Evolutionary conservation across 2,329 filamentous ascomycete genomes (phyloP).

Genomic region (Blastomyces silverae): DNA sequence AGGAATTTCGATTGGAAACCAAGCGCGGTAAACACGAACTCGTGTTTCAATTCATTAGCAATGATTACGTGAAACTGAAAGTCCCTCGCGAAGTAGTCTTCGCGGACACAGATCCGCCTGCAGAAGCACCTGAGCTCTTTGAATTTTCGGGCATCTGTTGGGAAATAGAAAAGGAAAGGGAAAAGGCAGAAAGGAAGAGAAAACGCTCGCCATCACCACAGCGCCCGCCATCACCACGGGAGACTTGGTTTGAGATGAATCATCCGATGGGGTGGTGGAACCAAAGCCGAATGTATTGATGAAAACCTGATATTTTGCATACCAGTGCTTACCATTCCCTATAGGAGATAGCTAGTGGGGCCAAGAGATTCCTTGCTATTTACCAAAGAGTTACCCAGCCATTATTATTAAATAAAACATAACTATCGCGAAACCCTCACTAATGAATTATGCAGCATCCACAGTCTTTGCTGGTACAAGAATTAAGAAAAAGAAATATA

Average conservation of each 20-base stretch:
- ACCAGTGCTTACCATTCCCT: too few species aligned
- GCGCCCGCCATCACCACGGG: constrained; percentile 15
- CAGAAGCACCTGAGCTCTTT: constrained; percentile 15
- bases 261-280: constrained; percentile 17
- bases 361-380: too few species aligned
- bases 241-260: constrained; percentile 16
- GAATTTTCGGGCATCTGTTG: constrained; percentile 16
- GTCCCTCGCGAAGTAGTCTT: constrained; percentile 11
- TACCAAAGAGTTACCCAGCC: too few species aligned
- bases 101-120: constrained; percentile 4
- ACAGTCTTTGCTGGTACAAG: neutral
- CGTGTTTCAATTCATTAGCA: constrained; percentile 13
- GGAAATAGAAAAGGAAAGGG: constrained; percentile 14
- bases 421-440: neutral
- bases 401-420: neutral
- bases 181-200: constrained; percentile 14
- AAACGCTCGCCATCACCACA: constrained; percentile 13
- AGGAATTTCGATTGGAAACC: constrained; percentile 12
- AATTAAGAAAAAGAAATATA: neutral
- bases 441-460: neutral
- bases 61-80: constrained; percentile 15
- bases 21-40: constrained; percentile 12
- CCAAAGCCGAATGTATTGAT: constrained; percentile 1
- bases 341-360: too few species aligned
- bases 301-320: neutral